These are phyloP conservation scores for Exophiala lecanii-corni DNA, from an alignment of 2,329 filamentous ascomycete species.

Conservation along the genomic window DNA sequence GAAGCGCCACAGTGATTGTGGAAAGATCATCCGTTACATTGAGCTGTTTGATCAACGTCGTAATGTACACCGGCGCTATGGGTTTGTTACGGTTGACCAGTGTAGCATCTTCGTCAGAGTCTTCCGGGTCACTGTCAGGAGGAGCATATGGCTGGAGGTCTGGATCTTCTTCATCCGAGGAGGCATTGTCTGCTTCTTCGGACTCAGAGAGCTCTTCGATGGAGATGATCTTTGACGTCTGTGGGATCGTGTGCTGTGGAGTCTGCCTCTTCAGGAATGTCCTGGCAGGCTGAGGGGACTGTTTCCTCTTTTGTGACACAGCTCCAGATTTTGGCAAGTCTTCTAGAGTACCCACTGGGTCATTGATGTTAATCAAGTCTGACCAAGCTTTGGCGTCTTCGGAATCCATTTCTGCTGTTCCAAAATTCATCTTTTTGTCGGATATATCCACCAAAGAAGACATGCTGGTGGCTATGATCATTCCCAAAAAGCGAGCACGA, in stretches of 20 bases:
- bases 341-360: constrained; percentile 53
- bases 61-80: constrained; percentile 66
- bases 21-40: constrained; percentile 78
- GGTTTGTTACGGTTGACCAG: constrained; percentile 78
- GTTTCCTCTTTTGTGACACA: constrained; percentile 6
- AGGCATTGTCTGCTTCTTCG: constrained; percentile 43
- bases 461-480: constrained; percentile 74
- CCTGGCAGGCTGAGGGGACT: constrained; percentile 6
- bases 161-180: constrained; percentile 52
- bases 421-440: constrained; percentile 73
- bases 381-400: constrained; percentile 74
- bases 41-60: constrained; percentile 39
- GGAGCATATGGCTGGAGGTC: constrained; percentile 76
- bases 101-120: constrained; percentile 90
- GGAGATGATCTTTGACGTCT: constrained; percentile 44
- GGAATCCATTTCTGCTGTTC: constrained; percentile 70
- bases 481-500: constrained; percentile 75
- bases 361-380: constrained; percentile 57
- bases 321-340: constrained; percentile 16
- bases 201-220: constrained; percentile 61
- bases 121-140: constrained; percentile 80
- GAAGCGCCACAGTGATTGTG: constrained; percentile 72
- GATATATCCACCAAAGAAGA: constrained; percentile 61
- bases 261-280: constrained; percentile 12
- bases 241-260: constrained; percentile 13